Base-by-base conservation (phyloP, 2,329 filamentous ascomycete genomes). In the Trichophyton rubrum region DNA sequence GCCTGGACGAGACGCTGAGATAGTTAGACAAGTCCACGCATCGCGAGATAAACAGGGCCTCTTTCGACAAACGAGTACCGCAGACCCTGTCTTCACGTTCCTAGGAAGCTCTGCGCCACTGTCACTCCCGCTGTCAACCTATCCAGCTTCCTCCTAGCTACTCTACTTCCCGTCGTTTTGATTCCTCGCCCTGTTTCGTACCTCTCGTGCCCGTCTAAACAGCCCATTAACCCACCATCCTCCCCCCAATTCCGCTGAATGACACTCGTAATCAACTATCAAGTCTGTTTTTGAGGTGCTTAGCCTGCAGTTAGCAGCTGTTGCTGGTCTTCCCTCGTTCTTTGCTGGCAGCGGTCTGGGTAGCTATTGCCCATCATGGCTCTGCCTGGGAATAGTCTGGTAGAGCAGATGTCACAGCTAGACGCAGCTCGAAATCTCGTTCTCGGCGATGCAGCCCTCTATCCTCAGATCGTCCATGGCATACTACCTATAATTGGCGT, bases 401-500 rank as follows among this genome's bases (percentile, higher is more conserved):
- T 82, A 70, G 86, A 90, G 69, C 89, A 92, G 75, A 83, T 97
- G 69, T 83, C 84, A 68, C 91, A 96, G 79, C 86, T 99, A 67
- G 86, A 95, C 72, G 86, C 88, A 68, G 93, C 93, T 64, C 89
- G 93, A 70, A 89, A 89, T 72, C 86, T 97, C 64, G 91, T 95
- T 59, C 82, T 97, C 62, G 84, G 83, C 67, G 91, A 97, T 75
- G 82, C 91, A 64, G 85, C 85, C 70, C 90, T 95, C 76, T 99
- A 97, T 74, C 85, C 87, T 58, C 89, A 89, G 73, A 92, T 99
- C 71, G 86, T 99, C 64, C 88, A 89, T 70, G 90, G 90, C 56
- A 90, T 97, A 64, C 78, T 97, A n/a, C 90, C 91, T 60, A 91
- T 97, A 68, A 88, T 96, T 73, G 85, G 86, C 63, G 83, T 87